Evolutionary conservation across 2,329 filamentous ascomycete genomes (phyloP).

Genomic region (Stylonectria norvegica): DNA sequence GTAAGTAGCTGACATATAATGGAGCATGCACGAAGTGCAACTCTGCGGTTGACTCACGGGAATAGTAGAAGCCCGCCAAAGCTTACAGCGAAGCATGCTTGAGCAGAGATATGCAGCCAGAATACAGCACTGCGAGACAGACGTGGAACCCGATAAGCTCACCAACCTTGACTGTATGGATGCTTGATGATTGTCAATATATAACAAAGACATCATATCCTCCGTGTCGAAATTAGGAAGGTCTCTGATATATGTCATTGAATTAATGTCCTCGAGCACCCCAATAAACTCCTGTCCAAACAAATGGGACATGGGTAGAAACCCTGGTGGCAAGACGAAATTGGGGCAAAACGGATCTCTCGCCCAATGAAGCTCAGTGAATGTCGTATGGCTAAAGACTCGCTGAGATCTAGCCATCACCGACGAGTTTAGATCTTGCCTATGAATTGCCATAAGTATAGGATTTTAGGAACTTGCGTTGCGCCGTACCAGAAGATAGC

Average conservation of each 20-base stretch:
- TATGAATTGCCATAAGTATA: slow-evolving; percentile 11
- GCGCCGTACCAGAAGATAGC: slow-evolving; percentile 41
- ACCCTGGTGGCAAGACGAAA: slow-evolving; percentile 32
- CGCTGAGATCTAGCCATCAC: slow-evolving; percentile 38
- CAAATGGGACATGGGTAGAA: slow-evolving; percentile 22
- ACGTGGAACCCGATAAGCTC: slow-evolving; percentile 18
- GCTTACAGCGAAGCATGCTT: slow-evolving; percentile 37
- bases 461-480: slow-evolving; percentile 5
- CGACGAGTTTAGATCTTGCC: slow-evolving; percentile 43
- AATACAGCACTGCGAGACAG: slow-evolving; percentile 32
- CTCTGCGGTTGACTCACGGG: slow-evolving; percentile 30
- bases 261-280: slow-evolving; percentile 37
- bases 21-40: slow-evolving; percentile 7
- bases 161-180: slow-evolving; percentile 40
- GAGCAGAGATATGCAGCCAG: slow-evolving; percentile 42
- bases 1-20: background rate
- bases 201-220: slow-evolving; percentile 27
- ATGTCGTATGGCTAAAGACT: slow-evolving; percentile 39
- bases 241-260: slow-evolving; percentile 38
- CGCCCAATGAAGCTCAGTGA: slow-evolving; percentile 39
- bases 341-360: slow-evolving; percentile 31
- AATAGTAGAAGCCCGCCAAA: slow-evolving; percentile 37
- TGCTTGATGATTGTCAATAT: slow-evolving; percentile 39
- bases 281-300: slow-evolving; percentile 32
- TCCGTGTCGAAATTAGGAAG: slow-evolving; percentile 7